Percentiles rank a stretch among this genome's conserved stretches.
phyloP scores from a whole-genome alignment of 1,139 yeast genomes.

The Candida mesenterica region DNA sequence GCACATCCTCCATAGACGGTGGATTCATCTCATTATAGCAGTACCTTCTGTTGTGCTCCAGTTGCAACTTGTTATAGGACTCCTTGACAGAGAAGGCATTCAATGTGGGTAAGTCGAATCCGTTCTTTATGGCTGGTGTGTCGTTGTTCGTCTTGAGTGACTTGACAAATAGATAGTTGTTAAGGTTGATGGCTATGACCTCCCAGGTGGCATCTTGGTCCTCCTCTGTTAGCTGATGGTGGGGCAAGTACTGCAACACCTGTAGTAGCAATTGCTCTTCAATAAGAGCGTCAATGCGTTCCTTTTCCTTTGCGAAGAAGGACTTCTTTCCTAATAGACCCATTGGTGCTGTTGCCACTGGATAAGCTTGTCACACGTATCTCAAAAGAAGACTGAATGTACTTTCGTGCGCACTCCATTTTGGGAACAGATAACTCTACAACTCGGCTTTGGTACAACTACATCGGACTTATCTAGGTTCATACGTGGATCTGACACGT shows the following conservation, averaged over 20 bases:
- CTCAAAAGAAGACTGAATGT: constrained; percentile 1
- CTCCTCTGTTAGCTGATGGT: constrained; percentile 26
- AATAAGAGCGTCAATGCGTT: constrained; percentile 24
- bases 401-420: too few species aligned
- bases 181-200: constrained; percentile 33
- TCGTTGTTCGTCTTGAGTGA: constrained; percentile 7
- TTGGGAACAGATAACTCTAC: too few species aligned
- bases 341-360: neutral
- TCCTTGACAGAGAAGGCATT: constrained; percentile 31
- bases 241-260: constrained; percentile 33
- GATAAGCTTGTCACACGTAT: too few species aligned
- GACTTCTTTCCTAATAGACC: constrained; percentile 17
- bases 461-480: too few species aligned
- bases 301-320: constrained; percentile 29
- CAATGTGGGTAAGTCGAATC: constrained; percentile 30
- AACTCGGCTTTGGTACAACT: too few species aligned
- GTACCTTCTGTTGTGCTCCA: constrained; percentile 11
- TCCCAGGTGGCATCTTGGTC: constrained; percentile 36
- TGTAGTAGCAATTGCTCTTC: constrained; percentile 30
- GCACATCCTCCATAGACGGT: neutral
- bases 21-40: neutral
- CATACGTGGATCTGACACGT: too few species aligned
- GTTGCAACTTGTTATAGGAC: constrained; percentile 20
- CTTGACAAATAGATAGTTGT: constrained; percentile 20
- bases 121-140: neutral